phyloP scores from a whole-genome alignment of 176 grass and related monocot genomes.

The Elaeis guineensis region DNA sequence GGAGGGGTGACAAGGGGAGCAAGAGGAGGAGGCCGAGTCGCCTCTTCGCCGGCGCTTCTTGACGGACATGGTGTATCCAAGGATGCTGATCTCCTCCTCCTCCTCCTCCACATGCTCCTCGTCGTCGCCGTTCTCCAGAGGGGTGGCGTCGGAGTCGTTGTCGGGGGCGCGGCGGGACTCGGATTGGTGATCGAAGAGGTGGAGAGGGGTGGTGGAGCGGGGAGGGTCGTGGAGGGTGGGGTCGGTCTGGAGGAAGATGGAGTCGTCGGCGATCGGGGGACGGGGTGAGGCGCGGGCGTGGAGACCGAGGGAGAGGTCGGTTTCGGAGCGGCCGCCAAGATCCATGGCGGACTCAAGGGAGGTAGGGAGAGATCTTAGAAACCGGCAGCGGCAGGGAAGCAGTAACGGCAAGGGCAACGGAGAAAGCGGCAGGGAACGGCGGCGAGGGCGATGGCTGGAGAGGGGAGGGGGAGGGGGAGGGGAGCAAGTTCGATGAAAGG shows the following conservation, averaged over 20 bases:
- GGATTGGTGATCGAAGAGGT: conserved; percentile 20
- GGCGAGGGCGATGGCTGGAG: no score
- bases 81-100: conserved; percentile 58
- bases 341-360: conserved; percentile 31
- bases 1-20: conserved; percentile 27
- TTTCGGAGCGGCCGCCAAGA: conserved; percentile 42
- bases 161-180: conserved; percentile 8
- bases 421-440: no score
- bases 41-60: conserved; percentile 59
- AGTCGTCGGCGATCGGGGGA: conserved; percentile 4
- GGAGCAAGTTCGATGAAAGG: no score
- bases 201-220: neutral
- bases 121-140: conserved; percentile 16
- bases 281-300: conserved; percentile 18
- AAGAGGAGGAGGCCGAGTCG: conserved; percentile 54
- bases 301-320: conserved; percentile 75
- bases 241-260: conserved; percentile 17
- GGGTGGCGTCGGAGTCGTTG: conserved; percentile 30
- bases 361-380: no score
- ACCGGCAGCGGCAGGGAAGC: no score
- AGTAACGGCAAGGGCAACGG: no score
- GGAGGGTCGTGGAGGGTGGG: neutral
- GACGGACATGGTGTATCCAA: conserved; percentile 74
- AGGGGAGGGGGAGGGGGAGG: no score
- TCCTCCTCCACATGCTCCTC: conserved; percentile 15